These are phyloP conservation scores for Euclidium syriacum DNA, from an alignment of 345 rosid genomes.

Conservation along the genomic window DNA sequence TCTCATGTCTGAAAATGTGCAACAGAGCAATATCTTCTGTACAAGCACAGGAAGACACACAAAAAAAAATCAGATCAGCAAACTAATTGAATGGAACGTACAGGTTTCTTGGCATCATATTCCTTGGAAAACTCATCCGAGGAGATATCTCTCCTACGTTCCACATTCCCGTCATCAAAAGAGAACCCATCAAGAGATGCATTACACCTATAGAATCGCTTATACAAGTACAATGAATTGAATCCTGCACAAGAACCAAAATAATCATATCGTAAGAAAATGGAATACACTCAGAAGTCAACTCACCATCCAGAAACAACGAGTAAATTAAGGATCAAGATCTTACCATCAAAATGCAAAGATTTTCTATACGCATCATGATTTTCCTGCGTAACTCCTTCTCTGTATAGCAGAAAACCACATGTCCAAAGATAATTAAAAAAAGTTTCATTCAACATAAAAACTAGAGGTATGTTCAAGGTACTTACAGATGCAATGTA, in stretches of 20 bases:
- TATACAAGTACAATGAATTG: conserved; percentile 71
- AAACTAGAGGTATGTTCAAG: neutral
- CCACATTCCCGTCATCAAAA: conserved; percentile 68
- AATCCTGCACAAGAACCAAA: conserved; percentile 55
- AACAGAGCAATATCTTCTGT: neutral
- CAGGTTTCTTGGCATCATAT: conserved; percentile 69
- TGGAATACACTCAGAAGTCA: neutral
- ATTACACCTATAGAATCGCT: conserved; percentile 80
- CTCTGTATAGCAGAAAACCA: conserved; percentile 39
- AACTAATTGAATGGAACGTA: conserved; percentile 26
- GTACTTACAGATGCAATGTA: conserved; percentile 49
- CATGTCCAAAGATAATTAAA: neutral
- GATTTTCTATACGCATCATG: conserved; percentile 34
- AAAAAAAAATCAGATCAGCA: neutral
- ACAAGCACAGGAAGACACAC: neutral
- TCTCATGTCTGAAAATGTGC: neutral
- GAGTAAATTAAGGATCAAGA: neutral
- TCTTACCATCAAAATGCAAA: conserved; percentile 64
- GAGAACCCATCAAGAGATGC: conserved; percentile 57
- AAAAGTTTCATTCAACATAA: neutral
- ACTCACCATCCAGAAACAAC: neutral
- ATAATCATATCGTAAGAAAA: neutral
- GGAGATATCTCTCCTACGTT: conserved; percentile 52
- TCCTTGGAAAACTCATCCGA: conserved; percentile 50
- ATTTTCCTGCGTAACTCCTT: conserved; percentile 44